Base-by-base conservation (phyloP, 179 eudicot species). In the Spergularia azorica region DNA sequence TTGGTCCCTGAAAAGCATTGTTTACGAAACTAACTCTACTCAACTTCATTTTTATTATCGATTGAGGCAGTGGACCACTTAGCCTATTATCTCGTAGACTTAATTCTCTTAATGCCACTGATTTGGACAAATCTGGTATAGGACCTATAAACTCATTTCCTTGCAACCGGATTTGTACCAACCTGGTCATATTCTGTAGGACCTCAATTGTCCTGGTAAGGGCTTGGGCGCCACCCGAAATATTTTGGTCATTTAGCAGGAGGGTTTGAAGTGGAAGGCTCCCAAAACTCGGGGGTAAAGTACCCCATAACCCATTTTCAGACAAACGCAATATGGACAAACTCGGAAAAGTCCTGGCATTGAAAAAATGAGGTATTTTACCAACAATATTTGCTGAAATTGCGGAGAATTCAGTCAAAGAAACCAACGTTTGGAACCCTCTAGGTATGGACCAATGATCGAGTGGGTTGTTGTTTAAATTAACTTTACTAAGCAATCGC, bases 21-120 rank as follows among this genome's bases (percentile, higher is more conserved):
- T 86, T 86, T 1, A 85, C 81, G 41, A 86, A 51, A 61, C 81
- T 86, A 58, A 83, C 83, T 26, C 20, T 15, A 63, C 61, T 71
- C 56, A 86, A 83, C 8, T 76, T 70, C 54, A 86, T 8, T 21
- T 67, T 60, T 1, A 46, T 70, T 76, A 83, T 50, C 48, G 86
- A 81, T 61, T 48, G 70, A 18, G 86, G 88, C 12, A 86, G 80
- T 0, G 86, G 86, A 61, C 88, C 88, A 3, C 86, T 86, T 63
- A 86, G 86, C 6, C 63, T 73, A 79, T 83, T 83, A 70, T 86
- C 88, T 68, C 88, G 81, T 78, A 83, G 65, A 81, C 77, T 81
- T 73, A 86, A 70, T 26, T 79, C 80, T 56, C 18, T 18, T 56
- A 83, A 67, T 58, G 4, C 36, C 5, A 66, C 38, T 62, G 79